A percentile compares a stretch with the other conserved stretches of the same genome.
Conservation (phyloP, 768 basidiomycete genomes). For the Mrakia hoshinonis region DNA sequence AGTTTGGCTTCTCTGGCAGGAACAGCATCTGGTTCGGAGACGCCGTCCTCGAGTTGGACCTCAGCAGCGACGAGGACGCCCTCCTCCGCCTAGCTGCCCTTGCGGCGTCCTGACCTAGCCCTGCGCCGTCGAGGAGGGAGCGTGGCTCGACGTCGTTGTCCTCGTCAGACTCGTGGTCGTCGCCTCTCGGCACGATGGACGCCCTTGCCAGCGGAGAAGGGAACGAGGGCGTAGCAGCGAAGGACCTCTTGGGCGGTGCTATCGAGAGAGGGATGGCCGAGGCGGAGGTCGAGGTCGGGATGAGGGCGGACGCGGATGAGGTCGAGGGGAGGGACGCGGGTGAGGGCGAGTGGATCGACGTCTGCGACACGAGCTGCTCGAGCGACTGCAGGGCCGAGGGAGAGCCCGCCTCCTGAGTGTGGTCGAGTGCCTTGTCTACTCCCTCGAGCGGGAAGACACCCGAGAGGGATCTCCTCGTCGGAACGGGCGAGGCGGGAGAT, state of each 20-base stretch:
- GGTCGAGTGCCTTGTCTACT: background rate
- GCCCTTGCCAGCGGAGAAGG: slow-evolving; percentile 26
- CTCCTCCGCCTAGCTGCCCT: slow-evolving; percentile 7
- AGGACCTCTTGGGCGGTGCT: slow-evolving; percentile 27
- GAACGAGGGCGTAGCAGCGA: slow-evolving; percentile 25
- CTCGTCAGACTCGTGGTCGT: slow-evolving; percentile 22
- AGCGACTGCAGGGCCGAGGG: slow-evolving; percentile 2
- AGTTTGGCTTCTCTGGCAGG: slow-evolving; percentile 5
- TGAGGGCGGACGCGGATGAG: background rate
- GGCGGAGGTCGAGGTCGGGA: background rate
- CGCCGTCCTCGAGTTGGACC: slow-evolving; percentile 13
- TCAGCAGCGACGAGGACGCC: background rate
- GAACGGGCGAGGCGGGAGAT: background rate
- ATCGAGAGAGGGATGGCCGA: slow-evolving; percentile 10
- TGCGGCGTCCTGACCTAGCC: background rate
- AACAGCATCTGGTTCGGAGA: slow-evolving; percentile 12
- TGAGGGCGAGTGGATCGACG: background rate
- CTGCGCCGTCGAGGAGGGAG: background rate
- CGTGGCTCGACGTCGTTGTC: slow-evolving; percentile 25
- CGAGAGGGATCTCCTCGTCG: background rate
- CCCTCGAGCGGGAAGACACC: slow-evolving; percentile 1
- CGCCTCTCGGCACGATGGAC: slow-evolving; percentile 24
- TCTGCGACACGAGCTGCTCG: slow-evolving; percentile 18
- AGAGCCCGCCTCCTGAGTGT: background rate
- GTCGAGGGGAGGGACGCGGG: background rate